A percentile compares a stretch with the other conserved stretches of the same genome.
Conservation (phyloP, 192 early-diverging fungal species). For the Coemansia sp. region DNA sequence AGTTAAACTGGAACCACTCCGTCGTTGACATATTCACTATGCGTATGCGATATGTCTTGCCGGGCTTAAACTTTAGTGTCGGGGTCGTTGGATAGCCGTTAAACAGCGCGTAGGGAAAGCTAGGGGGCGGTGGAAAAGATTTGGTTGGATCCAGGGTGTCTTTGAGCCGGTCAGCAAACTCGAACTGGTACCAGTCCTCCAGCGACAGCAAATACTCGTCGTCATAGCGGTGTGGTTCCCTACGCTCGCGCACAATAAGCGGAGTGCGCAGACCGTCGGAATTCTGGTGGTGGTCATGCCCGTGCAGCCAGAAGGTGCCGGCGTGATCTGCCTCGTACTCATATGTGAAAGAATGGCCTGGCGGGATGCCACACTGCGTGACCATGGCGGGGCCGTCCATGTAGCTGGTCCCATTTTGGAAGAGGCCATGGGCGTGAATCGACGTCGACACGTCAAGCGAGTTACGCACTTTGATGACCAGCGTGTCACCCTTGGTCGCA, state of each 20-base stretch:
- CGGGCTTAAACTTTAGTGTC: conserved; percentile 55
- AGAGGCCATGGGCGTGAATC: conserved; percentile 75
- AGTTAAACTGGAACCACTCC: conserved; percentile 65
- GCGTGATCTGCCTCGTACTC: conserved; percentile 58
- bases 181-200: conserved; percentile 67
- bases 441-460: conserved; percentile 54
- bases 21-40: conserved; percentile 72
- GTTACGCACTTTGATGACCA: conserved; percentile 47
- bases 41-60: conserved; percentile 75
- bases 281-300: conserved; percentile 68
- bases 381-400: conserved; percentile 67
- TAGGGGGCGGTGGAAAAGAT: conserved; percentile 58
- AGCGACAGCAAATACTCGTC: conserved; percentile 61
- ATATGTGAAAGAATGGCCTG: conserved; percentile 63
- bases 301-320: conserved; percentile 84
- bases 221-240: conserved; percentile 57
- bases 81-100: conserved; percentile 33
- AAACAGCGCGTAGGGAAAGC: conserved; percentile 48
- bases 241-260: conserved; percentile 60
- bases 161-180: conserved; percentile 52
- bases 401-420: conserved; percentile 64
- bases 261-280: conserved; percentile 74
- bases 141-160: conserved; percentile 52
- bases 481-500: conserved; percentile 12
- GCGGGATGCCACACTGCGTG: conserved; percentile 74